phyloP scores from a whole-genome alignment of 257 asterid species.

The Striga asiatica region DNA sequence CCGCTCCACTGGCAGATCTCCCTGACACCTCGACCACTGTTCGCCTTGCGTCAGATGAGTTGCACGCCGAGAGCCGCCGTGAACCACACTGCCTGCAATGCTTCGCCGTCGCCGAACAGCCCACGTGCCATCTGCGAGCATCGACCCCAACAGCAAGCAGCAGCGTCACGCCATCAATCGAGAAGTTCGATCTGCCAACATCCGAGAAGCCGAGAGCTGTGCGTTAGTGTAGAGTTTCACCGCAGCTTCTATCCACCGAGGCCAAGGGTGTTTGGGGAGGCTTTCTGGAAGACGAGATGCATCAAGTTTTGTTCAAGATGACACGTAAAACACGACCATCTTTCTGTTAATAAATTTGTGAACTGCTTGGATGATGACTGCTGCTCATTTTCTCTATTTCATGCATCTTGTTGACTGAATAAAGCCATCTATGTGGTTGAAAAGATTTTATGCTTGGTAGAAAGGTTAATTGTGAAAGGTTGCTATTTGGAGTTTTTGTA shows the following conservation, averaged over 20 bases:
- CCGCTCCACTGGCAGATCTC: slow-evolving; percentile 98
- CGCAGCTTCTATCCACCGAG: too few relatives aligned
- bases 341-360: slow-evolving; percentile 5
- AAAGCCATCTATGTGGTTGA: slow-evolving; percentile 1
- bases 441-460: not conserved
- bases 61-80: too few relatives aligned
- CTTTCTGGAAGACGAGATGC: slow-evolving; percentile 41
- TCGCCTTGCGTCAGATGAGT: too few relatives aligned
- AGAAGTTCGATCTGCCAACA: too few relatives aligned
- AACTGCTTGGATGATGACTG: not conserved
- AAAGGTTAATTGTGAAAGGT: not conserved
- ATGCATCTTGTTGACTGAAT: slow-evolving; percentile 10
- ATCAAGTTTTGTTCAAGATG: slow-evolving; percentile 32
- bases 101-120: too few relatives aligned
- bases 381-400: not conserved
- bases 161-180: too few relatives aligned
- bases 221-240: too few relatives aligned
- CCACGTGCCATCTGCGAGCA: too few relatives aligned
- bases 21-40: too few relatives aligned
- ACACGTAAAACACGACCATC: not conserved
- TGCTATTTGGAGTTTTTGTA: slow-evolving; percentile 9
- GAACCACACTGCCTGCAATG: too few relatives aligned
- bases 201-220: too few relatives aligned
- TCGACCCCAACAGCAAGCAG: too few relatives aligned
- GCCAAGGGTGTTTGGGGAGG: slow-evolving; percentile 32